These are phyloP conservation scores for Amanita exitialis DNA, from an alignment of 768 basidiomycete genomes.

Conservation along the genomic window DNA sequence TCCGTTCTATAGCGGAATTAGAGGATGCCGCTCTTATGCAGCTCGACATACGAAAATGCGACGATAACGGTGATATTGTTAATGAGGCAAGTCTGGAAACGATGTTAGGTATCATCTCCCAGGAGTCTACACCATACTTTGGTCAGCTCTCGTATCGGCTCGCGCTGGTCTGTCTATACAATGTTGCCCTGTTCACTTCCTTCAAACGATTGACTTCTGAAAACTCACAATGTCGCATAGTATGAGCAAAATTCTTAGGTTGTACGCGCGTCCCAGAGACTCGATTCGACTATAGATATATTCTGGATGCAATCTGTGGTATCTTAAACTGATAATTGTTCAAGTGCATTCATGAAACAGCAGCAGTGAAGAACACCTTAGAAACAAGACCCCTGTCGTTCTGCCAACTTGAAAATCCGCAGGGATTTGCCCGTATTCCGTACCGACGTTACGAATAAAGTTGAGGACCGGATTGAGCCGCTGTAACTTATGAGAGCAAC, in stretches of 20 bases:
- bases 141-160: slow-evolving; percentile 85
- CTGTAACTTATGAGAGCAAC: slow-evolving; percentile 27
- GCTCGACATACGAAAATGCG: slow-evolving; percentile 67
- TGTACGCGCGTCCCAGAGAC: slow-evolving; percentile 73
- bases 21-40: not conserved
- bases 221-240: slow-evolving; percentile 82
- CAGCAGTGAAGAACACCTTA: slow-evolving; percentile 46
- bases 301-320: slow-evolving; percentile 95
- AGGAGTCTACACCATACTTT: slow-evolving; percentile 36
- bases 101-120: slow-evolving; percentile 1
- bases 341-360: not conserved
- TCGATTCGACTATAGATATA: slow-evolving; percentile 91
- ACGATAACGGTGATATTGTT: slow-evolving; percentile 91
- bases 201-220: not conserved
- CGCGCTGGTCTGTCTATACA: slow-evolving; percentile 77
- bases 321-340: slow-evolving; percentile 54
- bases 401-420: slow-evolving; percentile 94
- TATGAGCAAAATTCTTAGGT: slow-evolving; percentile 76
- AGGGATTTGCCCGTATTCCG: slow-evolving; percentile 90
- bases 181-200: not conserved
- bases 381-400: slow-evolving; percentile 85
- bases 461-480: slow-evolving; percentile 86
- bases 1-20: slow-evolving; percentile 46
- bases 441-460: slow-evolving; percentile 78
- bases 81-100: slow-evolving; percentile 63